A percentile compares a stretch with the other conserved stretches of the same genome.
Evolutionary conservation across 2,329 filamentous ascomycete species (phyloP).

Genomic region (Fusarium gaditjirri): DNA sequence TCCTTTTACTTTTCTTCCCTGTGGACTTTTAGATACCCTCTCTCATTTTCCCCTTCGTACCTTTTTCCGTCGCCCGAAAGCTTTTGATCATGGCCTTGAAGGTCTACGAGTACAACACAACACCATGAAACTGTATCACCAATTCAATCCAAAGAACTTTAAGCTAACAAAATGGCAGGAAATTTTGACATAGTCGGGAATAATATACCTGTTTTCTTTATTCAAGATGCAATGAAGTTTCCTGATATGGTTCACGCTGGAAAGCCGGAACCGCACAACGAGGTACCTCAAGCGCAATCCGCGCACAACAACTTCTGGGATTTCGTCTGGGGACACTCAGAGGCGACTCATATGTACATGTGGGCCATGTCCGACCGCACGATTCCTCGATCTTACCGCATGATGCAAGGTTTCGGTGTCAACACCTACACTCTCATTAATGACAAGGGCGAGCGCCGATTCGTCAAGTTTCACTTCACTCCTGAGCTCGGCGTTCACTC

Average conservation of each 20-base stretch:
- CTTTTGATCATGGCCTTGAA: too few species aligned
- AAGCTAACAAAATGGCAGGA: background rate
- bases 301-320: conserved; percentile 85
- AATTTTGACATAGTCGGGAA: conserved; percentile 82
- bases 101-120: background rate
- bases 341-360: conserved; percentile 82
- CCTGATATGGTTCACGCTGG: conserved; percentile 71
- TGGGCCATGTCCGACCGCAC: conserved; percentile 81
- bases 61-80: too few species aligned
- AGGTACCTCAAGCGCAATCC: conserved; percentile 75
- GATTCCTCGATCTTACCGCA: conserved; percentile 79
- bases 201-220: conserved; percentile 80
- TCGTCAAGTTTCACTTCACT: conserved; percentile 83
- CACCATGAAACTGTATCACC: background rate
- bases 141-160: too few species aligned
- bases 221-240: conserved; percentile 80
- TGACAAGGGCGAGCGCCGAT: conserved; percentile 72
- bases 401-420: conserved; percentile 89
- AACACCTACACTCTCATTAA: conserved; percentile 81
- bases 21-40: too few species aligned
- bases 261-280: conserved; percentile 77
- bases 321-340: conserved; percentile 70
- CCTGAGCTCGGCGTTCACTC: conserved; percentile 80
- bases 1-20: too few species aligned
- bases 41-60: too few species aligned